Percentiles rank a stretch among this genome's conserved stretches.
These are phyloP conservation scores for Thelonectria discophora DNA, from an alignment of 2,329 filamentous ascomycete genomes.

Conservation along the genomic window DNA sequence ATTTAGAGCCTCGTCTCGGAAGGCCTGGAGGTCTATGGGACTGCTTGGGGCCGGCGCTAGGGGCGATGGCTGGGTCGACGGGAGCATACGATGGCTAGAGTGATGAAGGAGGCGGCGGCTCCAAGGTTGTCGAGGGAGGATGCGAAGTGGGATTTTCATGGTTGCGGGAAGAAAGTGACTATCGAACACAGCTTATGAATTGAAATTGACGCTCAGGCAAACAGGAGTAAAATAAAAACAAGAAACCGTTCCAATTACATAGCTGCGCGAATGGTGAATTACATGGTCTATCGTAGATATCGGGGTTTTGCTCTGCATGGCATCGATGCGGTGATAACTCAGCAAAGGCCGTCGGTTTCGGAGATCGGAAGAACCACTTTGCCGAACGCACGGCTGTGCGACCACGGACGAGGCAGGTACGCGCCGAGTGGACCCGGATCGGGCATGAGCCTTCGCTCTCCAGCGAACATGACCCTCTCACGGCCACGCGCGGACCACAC, in stretches of 20 bases:
- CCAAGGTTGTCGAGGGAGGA: conserved; percentile 23
- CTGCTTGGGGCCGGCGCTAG: conserved; percentile 22
- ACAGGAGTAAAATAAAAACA: neutral
- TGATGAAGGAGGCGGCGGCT: conserved; percentile 28
- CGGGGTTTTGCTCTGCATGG: too few species aligned
- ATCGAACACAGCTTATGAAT: neutral
- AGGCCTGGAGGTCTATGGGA: conserved; percentile 51
- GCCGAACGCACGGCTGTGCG: neutral
- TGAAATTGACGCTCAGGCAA: neutral
- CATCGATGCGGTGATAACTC: neutral
- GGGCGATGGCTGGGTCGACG: conserved; percentile 16
- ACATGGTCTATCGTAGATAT: neutral
- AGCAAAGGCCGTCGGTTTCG: neutral
- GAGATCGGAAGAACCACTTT: neutral
- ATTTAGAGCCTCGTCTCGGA: conserved; percentile 62
- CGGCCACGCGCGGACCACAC: conserved; percentile 12
- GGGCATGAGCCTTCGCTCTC: neutral
- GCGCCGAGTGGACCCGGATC: neutral
- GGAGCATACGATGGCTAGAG: conserved; percentile 15
- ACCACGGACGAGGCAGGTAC: neutral
- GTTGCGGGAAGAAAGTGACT: neutral
- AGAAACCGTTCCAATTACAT: neutral
- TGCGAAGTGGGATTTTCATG: conserved; percentile 28
- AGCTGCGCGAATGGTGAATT: neutral
- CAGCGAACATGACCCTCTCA: neutral